phyloP scores from a whole-genome alignment of 2,329 filamentous ascomycete species.

The Colletotrichum truncatum region DNA sequence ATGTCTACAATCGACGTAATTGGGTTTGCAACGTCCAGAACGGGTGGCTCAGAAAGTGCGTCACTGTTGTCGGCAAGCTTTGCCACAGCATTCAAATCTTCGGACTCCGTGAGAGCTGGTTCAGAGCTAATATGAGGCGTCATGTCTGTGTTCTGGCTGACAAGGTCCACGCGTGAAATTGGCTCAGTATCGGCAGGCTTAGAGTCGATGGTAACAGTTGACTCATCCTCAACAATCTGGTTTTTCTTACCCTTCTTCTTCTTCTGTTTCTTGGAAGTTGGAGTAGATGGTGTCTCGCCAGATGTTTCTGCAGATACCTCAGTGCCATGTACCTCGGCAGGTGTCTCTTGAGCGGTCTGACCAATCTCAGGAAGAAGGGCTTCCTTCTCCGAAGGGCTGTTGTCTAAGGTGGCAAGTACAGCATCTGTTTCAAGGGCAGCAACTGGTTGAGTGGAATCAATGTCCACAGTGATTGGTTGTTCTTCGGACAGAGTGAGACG shows the following conservation, averaged over 20 bases:
- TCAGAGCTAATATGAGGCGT: too few species aligned
- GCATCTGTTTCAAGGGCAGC: neutral
- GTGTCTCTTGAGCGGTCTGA: neutral
- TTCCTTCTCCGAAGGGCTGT: neutral
- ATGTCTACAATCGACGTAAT: neutral
- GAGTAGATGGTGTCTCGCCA: neutral
- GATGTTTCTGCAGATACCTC: neutral
- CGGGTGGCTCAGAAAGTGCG: neutral
- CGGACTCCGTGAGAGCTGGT: neutral
- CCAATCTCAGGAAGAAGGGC: neutral
- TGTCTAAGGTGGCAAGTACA: neutral
- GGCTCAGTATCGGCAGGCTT: conserved; percentile 7
- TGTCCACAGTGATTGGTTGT: neutral
- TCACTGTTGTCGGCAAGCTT: neutral
- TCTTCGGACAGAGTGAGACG: neutral
- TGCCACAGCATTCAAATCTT: neutral
- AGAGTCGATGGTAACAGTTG: neutral
- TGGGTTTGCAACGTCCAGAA: too few species aligned
- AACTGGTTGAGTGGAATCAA: neutral
- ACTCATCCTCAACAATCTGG: conserved; percentile 25
- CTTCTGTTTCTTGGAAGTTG: conserved; percentile 33
- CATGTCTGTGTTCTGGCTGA: too few species aligned
- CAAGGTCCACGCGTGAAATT: too few species aligned
- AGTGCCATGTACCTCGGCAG: neutral
- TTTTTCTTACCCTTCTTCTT: conserved; percentile 33